A percentile compares a stretch with the other conserved stretches of the same genome.
Conservation (phyloP, 176 grass and related monocot genomes). For the Triticum timopheevii region DNA sequence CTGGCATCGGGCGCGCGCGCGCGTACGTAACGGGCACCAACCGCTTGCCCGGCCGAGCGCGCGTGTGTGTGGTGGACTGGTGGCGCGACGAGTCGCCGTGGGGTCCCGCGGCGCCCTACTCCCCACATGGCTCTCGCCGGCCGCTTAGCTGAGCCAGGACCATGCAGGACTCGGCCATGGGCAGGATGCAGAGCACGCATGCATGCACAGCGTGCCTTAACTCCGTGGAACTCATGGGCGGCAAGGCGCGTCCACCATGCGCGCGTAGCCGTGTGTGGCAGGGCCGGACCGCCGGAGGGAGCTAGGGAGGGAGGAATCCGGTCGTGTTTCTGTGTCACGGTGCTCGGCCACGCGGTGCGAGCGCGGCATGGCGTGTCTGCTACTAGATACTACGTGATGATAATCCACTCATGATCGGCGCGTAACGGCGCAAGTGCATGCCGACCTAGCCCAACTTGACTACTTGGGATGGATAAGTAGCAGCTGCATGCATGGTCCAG, state of each 20-base stretch:
- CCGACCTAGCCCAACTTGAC: not conserved
- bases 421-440: not conserved
- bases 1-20: not conserved
- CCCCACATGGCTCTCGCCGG: slow-evolving; percentile 41
- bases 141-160: not conserved
- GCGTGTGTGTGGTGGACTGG: not conserved
- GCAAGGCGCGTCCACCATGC: slow-evolving; percentile 3
- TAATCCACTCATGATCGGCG: not conserved
- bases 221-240: not conserved
- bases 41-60: slow-evolving; percentile 2
- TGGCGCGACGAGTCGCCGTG: not conserved
- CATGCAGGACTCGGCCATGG: no score
- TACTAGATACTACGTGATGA: not conserved
- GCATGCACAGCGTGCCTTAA: not conserved
- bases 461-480: not conserved
- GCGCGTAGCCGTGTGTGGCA: not conserved
- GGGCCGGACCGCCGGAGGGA: not conserved
- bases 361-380: not conserved
- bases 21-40: slow-evolving; percentile 18
- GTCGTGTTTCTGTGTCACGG: not conserved
- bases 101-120: not conserved
- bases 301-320: not conserved
- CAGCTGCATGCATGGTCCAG: not conserved
- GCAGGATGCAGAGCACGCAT: not conserved
- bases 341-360: not conserved